These are phyloP conservation scores for Ampelocalamus luodianensis DNA, from an alignment of 176 grass and related monocot genomes.

Conservation along the genomic window DNA sequence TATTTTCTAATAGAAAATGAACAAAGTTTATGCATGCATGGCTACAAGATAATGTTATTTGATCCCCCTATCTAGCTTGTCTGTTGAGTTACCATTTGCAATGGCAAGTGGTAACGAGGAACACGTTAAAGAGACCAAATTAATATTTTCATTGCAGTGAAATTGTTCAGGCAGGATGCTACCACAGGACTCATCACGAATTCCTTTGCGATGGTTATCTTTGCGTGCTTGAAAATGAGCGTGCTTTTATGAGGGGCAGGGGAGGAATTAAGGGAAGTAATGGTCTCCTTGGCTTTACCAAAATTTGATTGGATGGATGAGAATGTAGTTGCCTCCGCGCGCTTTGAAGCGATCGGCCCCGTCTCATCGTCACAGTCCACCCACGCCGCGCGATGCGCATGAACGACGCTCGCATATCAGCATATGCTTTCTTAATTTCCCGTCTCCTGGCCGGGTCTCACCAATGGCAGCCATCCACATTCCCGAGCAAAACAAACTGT, in stretches of 20 bases:
- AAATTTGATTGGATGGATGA: neutral
- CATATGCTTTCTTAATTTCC: too few species aligned
- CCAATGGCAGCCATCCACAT: too few species aligned
- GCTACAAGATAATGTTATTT: too few species aligned
- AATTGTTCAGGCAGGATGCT: neutral
- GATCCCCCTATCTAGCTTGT: too few species aligned
- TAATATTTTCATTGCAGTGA: neutral
- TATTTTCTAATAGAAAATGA: neutral
- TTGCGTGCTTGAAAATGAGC: neutral
- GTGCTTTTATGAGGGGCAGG: neutral
- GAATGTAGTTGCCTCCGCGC: neutral
- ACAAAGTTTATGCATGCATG: too few species aligned
- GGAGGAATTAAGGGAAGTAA: neutral
- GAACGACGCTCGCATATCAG: too few species aligned
- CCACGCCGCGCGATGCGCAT: too few species aligned
- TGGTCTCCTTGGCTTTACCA: neutral
- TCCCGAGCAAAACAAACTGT: too few species aligned
- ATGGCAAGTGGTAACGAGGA: neutral
- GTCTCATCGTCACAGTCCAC: neutral
- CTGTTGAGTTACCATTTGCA: neutral
- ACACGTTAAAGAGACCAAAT: neutral
- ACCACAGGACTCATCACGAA: neutral
- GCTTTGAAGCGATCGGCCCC: too few species aligned
- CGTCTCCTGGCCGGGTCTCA: too few species aligned
- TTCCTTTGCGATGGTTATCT: neutral